A percentile compares a stretch with the other conserved stretches of the same genome.
phyloP scores from a whole-genome alignment of 257 asterid species.

The Solanum virginianum region DNA sequence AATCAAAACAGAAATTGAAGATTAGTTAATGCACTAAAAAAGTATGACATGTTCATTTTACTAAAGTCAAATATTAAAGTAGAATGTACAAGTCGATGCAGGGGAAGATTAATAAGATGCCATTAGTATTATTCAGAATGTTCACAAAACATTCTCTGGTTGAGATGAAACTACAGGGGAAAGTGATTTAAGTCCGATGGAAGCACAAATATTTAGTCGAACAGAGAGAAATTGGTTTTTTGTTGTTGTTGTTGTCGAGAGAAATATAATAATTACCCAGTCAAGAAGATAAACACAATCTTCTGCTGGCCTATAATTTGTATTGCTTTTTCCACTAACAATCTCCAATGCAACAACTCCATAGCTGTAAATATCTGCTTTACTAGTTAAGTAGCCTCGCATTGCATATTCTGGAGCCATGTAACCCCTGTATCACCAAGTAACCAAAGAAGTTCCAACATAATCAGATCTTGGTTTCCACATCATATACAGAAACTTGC shows the following conservation, averaged over 20 bases:
- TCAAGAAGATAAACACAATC: constrained; percentile 83
- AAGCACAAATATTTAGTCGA: background rate
- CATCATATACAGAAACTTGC: background rate
- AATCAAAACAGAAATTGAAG: background rate
- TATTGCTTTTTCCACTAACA: constrained; percentile 86
- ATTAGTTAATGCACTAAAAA: background rate
- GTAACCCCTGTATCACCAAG: constrained; percentile 55
- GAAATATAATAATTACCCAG: constrained; percentile 34
- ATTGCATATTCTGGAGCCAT: constrained; percentile 98
- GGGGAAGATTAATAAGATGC: background rate
- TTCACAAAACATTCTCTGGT: background rate
- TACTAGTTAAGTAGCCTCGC: constrained; percentile 70
- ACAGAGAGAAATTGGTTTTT: background rate
- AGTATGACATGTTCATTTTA: background rate
- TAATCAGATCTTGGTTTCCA: background rate
- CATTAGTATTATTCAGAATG: background rate
- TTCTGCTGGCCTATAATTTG: constrained; percentile 61
- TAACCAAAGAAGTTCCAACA: background rate
- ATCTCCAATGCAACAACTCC: constrained; percentile 93
- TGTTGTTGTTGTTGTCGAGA: background rate
- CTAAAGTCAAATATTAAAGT: background rate
- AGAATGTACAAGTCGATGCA: background rate
- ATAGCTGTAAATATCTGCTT: constrained; percentile 91
- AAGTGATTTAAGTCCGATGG: background rate
- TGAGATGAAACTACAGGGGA: background rate